phyloP scores from a whole-genome alignment of 768 basidiomycete genomes.

The Phylloporus sp. region DNA sequence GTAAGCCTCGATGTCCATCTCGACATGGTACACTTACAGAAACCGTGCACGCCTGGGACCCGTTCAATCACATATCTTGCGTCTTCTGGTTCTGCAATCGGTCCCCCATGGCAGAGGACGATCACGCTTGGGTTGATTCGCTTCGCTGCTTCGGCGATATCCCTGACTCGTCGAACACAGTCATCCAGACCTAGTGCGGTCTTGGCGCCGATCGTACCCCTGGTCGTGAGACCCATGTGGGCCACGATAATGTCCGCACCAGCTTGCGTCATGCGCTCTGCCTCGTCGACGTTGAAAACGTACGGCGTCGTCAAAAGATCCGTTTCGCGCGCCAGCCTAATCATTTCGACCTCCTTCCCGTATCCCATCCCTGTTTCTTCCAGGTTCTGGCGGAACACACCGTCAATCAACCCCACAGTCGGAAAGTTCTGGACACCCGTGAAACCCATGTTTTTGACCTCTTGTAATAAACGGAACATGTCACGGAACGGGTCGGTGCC shows the following conservation, averaged over 20 bases:
- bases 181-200: slow-evolving; percentile 18
- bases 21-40: slow-evolving; percentile 15
- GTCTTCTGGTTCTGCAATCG: neutral
- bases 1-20: neutral
- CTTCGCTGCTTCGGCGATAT: slow-evolving; percentile 16
- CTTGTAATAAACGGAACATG: neutral
- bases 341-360: slow-evolving; percentile 30
- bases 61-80: neutral
- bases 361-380: slow-evolving; percentile 31
- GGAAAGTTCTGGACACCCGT: slow-evolving; percentile 30
- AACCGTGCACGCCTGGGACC: slow-evolving; percentile 3
- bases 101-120: neutral
- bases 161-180: slow-evolving; percentile 17
- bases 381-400: slow-evolving; percentile 28
- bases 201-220: slow-evolving; percentile 22
- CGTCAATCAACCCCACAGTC: slow-evolving; percentile 27
- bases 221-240: neutral
- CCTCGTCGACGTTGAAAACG: slow-evolving; percentile 26
- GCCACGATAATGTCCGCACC: slow-evolving; percentile 4
- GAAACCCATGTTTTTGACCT: slow-evolving; percentile 26
- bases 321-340: slow-evolving; percentile 20
- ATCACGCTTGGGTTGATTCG: neutral
- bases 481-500: neutral
- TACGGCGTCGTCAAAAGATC: slow-evolving; percentile 27
- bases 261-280: slow-evolving; percentile 21